Evolutionary conservation across 202 grass and related monocot genomes (phyloP), one percentile per base, ranked within the genome.

Genomic region (Miscanthus sacchariflorus): DNA sequence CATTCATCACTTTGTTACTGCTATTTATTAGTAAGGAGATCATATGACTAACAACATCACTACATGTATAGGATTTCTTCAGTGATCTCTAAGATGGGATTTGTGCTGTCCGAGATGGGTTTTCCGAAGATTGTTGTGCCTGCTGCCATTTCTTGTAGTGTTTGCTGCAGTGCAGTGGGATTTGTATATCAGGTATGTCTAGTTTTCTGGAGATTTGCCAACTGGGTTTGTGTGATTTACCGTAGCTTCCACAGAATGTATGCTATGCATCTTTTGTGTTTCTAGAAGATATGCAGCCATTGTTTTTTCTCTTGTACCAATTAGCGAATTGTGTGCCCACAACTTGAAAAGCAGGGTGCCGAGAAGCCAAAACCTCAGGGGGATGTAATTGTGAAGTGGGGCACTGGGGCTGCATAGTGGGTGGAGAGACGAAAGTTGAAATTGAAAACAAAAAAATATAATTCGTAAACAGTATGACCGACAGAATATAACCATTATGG

Each of bases 51-150:
- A 83, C 52, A 77, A 38, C 40, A 42, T 33, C 83, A 52, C 81
- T 74, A 68, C 24, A 50, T 86, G 70, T 70, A 72, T 89, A 96
- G 96, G 82, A 91, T 99, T 91, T 94, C 97, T 86, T 99, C 97
- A 79, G 94, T 99, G 42, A 97, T 99, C 74, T 99, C 97, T 81
- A 99, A 97, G 84, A 97, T 95, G 91, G 97, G 97, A 70, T 99
- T 99, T 68, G 86, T 97, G 67, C 90, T 99, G 88, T 97, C 91
- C 11, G 97, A 95, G 85, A 92, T 97, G 81, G 93, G 97, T 35
- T 93, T 97, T 68, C 89, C 92, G 17, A 97, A 93, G 83, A 78
- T 96, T 79, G 91, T 99, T 84, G 93, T 99, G 38, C 97, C 97
- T 49, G 84, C 85, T 86, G 93, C 91, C 84, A 97, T 99, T 86